Conservation (phyloP, 129 eudicot genomes). For the Mikania micrantha region DNA sequence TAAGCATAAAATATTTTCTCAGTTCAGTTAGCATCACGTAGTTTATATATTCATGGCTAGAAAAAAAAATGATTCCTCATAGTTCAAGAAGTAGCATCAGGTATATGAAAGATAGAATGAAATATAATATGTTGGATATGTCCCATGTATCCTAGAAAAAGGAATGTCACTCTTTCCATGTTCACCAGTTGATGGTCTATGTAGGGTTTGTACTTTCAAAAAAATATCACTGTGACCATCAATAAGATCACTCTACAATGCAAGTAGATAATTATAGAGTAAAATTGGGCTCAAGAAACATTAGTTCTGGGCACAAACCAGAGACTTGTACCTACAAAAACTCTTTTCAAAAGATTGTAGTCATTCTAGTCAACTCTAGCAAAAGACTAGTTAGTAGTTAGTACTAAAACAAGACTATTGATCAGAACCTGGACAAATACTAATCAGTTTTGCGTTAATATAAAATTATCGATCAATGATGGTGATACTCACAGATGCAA, state of each 20-base stretch:
- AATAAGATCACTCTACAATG: background rate
- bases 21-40: conserved; percentile 7
- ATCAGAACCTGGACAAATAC: conserved; percentile 8
- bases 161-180: conserved; percentile 1
- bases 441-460: background rate
- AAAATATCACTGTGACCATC: background rate
- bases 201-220: conserved; percentile 8
- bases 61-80: conserved; percentile 2
- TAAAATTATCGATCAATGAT: background rate
- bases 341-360: background rate
- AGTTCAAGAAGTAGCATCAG: background rate
- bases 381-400: background rate
- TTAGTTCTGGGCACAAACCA: conserved; percentile 8
- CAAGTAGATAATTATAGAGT: background rate
- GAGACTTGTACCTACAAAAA: background rate
- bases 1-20: background rate
- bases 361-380: conserved; percentile 1
- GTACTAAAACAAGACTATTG: background rate
- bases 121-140: conserved; percentile 1
- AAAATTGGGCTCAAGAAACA: conserved; percentile 7
- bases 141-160: background rate
- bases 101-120: background rate
- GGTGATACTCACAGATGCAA: conserved; percentile 76
- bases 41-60: conserved; percentile 7
- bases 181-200: background rate